phyloP scores from a whole-genome alignment of 2,329 filamentous ascomycete species.

The Eutypella sp. region DNA sequence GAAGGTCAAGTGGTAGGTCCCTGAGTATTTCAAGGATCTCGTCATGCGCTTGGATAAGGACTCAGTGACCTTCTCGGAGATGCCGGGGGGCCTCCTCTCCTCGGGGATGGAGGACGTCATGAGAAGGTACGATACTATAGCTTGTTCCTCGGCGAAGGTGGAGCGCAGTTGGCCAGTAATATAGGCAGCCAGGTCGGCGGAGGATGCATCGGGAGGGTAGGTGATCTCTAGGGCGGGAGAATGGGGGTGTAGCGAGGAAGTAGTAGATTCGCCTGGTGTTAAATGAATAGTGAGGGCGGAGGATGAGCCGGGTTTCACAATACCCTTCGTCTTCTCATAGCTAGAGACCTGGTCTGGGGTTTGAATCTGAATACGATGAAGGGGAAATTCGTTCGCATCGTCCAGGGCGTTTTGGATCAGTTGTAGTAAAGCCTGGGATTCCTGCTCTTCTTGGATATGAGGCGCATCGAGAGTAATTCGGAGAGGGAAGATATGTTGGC shows the following conservation, averaged over 20 bases:
- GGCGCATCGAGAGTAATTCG: constrained; percentile 73
- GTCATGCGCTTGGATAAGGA: constrained; percentile 67
- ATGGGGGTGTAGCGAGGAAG: constrained; percentile 63
- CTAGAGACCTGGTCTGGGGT: constrained; percentile 39
- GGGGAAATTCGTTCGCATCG: constrained; percentile 78
- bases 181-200: constrained; percentile 67
- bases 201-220: constrained; percentile 66
- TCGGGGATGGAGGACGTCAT: constrained; percentile 52
- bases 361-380: constrained; percentile 74
- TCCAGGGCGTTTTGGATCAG: constrained; percentile 84
- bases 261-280: constrained; percentile 53
- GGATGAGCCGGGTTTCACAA: constrained; percentile 30
- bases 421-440: constrained; percentile 69
- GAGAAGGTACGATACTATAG: constrained; percentile 72
- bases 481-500: constrained; percentile 82
- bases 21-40: constrained; percentile 82
- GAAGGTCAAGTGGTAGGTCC: constrained; percentile 93
- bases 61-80: constrained; percentile 48
- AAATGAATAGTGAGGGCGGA: constrained; percentile 68
- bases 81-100: constrained; percentile 38
- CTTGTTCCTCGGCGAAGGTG: constrained; percentile 83
- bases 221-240: constrained; percentile 69
- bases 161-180: constrained; percentile 73
- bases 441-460: constrained; percentile 55
- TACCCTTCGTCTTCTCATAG: constrained; percentile 7